A percentile compares a stretch with the other conserved stretches of the same genome.
Evolutionary conservation across 495 filamentous ascomycete species (phyloP).

Genomic region (Copromyces sp.): DNA sequence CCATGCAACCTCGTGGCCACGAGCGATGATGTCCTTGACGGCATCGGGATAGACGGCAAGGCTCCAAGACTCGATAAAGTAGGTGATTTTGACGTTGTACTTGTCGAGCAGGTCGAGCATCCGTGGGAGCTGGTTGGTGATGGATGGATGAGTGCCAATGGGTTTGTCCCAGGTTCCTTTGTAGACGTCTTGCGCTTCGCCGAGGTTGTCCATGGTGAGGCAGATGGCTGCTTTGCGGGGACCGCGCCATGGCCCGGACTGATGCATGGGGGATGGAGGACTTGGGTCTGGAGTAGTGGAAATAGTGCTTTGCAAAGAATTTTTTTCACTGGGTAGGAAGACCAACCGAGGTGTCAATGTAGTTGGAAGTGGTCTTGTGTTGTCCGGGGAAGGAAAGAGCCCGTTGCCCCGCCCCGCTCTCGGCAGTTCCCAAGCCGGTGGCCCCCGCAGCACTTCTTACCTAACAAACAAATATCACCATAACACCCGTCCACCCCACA

Average conservation of each 20-base stretch:
- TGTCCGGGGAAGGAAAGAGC: not conserved
- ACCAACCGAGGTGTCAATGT: not conserved
- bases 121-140: constrained; percentile 21
- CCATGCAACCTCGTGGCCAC: constrained; percentile 26
- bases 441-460: not conserved
- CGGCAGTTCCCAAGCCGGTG: not conserved
- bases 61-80: constrained; percentile 28
- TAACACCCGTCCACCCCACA: not conserved
- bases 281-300: not conserved
- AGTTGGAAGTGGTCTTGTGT: not conserved
- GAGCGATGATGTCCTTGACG: constrained; percentile 5
- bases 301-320: not conserved
- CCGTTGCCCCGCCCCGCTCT: not conserved
- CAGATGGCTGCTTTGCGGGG: constrained; percentile 21
- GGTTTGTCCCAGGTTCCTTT: constrained; percentile 16
- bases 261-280: not conserved
- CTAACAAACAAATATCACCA: not conserved
- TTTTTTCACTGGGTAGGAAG: not conserved
- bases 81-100: constrained; percentile 20
- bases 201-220: constrained; percentile 30
- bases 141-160: constrained; percentile 19
- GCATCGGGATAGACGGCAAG: constrained; percentile 19
- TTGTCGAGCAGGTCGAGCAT: constrained; percentile 20
- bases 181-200: constrained; percentile 28
- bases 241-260: constrained; percentile 14